A percentile compares a stretch with the other conserved stretches of the same genome.
Conservation (phyloP, 352 stramenopile genomes). For the Globisporangium megalacanthum region DNA sequence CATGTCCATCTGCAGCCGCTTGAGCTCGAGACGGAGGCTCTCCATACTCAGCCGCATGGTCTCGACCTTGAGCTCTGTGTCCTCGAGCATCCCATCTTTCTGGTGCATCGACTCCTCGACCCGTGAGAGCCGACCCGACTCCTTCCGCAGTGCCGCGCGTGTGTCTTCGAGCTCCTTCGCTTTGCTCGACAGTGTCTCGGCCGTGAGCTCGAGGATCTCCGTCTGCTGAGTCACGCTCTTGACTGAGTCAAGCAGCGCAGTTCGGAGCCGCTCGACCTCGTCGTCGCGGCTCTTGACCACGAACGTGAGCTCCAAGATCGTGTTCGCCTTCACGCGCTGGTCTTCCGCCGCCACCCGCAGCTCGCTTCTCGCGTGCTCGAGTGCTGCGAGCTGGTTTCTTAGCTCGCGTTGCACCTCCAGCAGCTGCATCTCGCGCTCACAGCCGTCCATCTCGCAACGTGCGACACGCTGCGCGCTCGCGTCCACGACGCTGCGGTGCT, state of each 20-base stretch:
- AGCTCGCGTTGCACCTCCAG: constrained; percentile 22
- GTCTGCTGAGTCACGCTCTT: constrained; percentile 52
- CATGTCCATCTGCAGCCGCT: constrained; percentile 72
- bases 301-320: constrained; percentile 69
- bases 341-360: constrained; percentile 34
- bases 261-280: constrained; percentile 53
- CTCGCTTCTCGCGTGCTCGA: constrained; percentile 26
- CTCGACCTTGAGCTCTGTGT: constrained; percentile 61
- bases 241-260: constrained; percentile 44
- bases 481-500: constrained; percentile 16
- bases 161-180: constrained; percentile 57
- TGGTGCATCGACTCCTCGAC: constrained; percentile 61
- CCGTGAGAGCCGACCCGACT: constrained; percentile 43
- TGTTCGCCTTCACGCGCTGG: constrained; percentile 44
- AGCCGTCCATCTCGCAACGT: constrained; percentile 37
- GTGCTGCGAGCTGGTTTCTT: constrained; percentile 3
- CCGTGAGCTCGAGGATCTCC: constrained; percentile 61
- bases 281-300: constrained; percentile 70
- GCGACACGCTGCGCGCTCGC: constrained; percentile 17
- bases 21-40: constrained; percentile 53
- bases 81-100: constrained; percentile 55
- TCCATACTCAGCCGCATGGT: constrained; percentile 53
- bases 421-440: constrained; percentile 25
- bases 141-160: constrained; percentile 41
- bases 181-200: constrained; percentile 52